Percentiles rank a stretch among this genome's conserved stretches.
Conservation (phyloP, 1,139 yeast species). For the Taiozyma sp. region DNA sequence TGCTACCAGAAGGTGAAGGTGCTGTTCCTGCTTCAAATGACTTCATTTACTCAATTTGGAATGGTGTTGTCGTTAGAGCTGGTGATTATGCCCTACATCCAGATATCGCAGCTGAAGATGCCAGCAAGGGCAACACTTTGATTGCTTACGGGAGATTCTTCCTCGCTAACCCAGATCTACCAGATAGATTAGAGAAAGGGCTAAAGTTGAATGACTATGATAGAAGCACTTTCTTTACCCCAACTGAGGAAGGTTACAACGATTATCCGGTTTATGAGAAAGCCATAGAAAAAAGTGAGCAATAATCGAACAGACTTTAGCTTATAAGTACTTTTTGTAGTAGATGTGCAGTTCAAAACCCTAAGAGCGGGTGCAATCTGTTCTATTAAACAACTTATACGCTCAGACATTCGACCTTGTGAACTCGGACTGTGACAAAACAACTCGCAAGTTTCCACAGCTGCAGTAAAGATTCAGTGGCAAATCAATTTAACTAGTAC, state of each 20-base stretch:
- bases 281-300: neutral
- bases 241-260: conserved; percentile 29
- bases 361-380: too few relatives aligned
- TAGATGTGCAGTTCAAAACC: too few relatives aligned
- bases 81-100: conserved; percentile 32
- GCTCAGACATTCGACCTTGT: too few relatives aligned
- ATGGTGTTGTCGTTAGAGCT: conserved; percentile 34
- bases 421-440: too few relatives aligned
- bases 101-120: conserved; percentile 19
- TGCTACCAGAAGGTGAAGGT: conserved; percentile 8
- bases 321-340: too few relatives aligned
- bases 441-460: too few relatives aligned
- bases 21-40: conserved; percentile 17
- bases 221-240: conserved; percentile 31
- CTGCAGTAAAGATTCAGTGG: too few relatives aligned
- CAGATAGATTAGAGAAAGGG: conserved; percentile 34
- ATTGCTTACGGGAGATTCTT: conserved; percentile 43
- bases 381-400: too few relatives aligned
- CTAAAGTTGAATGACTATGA: conserved; percentile 27
- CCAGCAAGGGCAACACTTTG: conserved; percentile 28
- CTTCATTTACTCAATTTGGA: conserved; percentile 31
- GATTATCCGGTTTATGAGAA: conserved; percentile 23
- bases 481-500: too few relatives aligned
- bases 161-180: conserved; percentile 47
- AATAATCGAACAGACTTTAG: neutral